Percentiles rank a stretch among this genome's conserved stretches.
Evolutionary conservation across 805 yeast species (phyloP).

Genomic region (Tetrapisispora iriomotensis): DNA sequence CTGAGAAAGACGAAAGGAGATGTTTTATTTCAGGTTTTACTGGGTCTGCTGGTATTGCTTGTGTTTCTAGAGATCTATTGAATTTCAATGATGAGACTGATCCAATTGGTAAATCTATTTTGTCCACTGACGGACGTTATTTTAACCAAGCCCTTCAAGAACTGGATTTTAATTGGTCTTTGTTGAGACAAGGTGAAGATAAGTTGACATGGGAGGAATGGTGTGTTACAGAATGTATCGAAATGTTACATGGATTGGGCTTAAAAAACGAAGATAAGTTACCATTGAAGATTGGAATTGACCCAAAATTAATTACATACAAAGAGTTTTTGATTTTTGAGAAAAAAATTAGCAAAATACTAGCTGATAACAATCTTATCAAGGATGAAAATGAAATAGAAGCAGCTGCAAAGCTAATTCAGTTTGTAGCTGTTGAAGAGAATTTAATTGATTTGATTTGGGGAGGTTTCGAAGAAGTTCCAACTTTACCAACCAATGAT

Average conservation of each 20-base stretch:
- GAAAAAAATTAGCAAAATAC: constrained; percentile 19
- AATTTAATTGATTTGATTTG: constrained; percentile 74
- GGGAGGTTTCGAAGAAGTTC: constrained; percentile 55
- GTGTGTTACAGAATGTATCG: constrained; percentile 47
- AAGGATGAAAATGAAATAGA: constrained; percentile 6
- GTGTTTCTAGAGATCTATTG: constrained; percentile 46
- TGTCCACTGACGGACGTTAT: constrained; percentile 92
- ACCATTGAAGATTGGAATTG: constrained; percentile 56
- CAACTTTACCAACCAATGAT: constrained; percentile 42
- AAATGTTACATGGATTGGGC: constrained; percentile 34
- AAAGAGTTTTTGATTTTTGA: constrained; percentile 27
- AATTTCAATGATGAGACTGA: constrained; percentile 29
- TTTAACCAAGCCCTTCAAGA: constrained; percentile 84
- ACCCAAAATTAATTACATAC: constrained; percentile 62
- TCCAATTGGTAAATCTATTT: constrained; percentile 56
- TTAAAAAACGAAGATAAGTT: constrained; percentile 17
- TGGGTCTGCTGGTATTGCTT: constrained; percentile 87
- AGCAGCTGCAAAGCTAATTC: constrained; percentile 30
- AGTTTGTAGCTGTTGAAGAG: constrained; percentile 41
- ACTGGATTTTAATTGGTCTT: constrained; percentile 66
- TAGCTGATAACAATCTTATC: constrained; percentile 8
- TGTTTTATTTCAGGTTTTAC: constrained; percentile 78
- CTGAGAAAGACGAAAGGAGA: constrained; percentile 71
- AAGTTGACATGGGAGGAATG: constrained; percentile 74
- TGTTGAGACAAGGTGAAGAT: constrained; percentile 75